A percentile compares a stretch with the other conserved stretches of the same genome.
Conservation (phyloP, 1,139 yeast species). For the Entelexis paramagnoliae region DNA sequence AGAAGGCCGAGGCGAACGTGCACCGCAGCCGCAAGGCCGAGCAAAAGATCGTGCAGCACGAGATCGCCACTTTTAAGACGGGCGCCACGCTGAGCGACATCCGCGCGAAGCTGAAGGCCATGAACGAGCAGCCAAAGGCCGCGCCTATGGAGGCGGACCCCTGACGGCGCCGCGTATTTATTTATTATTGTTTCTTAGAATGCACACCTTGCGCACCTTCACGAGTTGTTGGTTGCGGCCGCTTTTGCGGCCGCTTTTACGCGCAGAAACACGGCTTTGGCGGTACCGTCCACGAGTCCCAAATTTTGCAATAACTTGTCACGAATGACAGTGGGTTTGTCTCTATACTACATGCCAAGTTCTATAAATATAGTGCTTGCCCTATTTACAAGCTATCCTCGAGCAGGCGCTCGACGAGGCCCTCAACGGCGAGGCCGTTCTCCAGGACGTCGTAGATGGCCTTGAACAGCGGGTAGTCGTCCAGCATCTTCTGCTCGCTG, state of each 20-base stretch:
- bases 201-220: too few species aligned
- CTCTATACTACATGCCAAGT: conserved; percentile 6
- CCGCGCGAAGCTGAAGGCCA: not conserved
- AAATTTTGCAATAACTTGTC: not conserved
- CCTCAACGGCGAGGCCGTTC: conserved; percentile 54
- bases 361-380: conserved; percentile 4
- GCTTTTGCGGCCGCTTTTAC: too few species aligned
- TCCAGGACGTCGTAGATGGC: conserved; percentile 76
- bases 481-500: conserved; percentile 45
- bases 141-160: not conserved
- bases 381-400: conserved; percentile 13
- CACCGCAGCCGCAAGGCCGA: conserved; percentile 27
- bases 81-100: conserved; percentile 13
- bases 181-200: too few species aligned
- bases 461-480: conserved; percentile 78
- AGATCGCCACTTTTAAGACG: conserved; percentile 13
- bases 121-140: not conserved
- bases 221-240: too few species aligned
- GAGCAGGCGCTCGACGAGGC: conserved; percentile 30
- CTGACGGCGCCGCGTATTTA: not conserved
- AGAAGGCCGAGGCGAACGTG: conserved; percentile 24
- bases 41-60: conserved; percentile 27
- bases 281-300: too few species aligned
- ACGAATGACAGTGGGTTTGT: not conserved
- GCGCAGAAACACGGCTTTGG: too few species aligned